Conservation (phyloP, 1,284 basidiomycete species). For the Pseudozyma hubeiensis region DNA sequence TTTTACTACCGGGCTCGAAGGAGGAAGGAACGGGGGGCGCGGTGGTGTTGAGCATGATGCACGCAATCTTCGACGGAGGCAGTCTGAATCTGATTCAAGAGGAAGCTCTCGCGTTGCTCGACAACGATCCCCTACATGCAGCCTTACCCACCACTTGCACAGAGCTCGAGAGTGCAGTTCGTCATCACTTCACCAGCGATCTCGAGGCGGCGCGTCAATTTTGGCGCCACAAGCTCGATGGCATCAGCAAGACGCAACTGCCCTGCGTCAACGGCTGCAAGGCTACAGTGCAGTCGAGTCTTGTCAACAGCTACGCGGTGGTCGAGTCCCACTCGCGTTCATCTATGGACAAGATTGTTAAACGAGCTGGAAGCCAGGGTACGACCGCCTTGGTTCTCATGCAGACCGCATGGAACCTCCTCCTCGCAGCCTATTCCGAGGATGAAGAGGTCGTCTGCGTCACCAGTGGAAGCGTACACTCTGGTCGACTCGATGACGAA, state of each 20-base stretch:
- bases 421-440: constrained; percentile 20
- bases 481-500: constrained; percentile 16
- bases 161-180: constrained; percentile 8
- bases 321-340: constrained; percentile 12
- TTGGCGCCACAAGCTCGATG: constrained; percentile 15
- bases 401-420: constrained; percentile 21
- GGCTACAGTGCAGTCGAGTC: background rate
- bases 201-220: constrained; percentile 14
- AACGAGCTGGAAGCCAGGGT: constrained; percentile 8
- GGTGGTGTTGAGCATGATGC: constrained; percentile 20
- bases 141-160: background rate
- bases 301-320: background rate
- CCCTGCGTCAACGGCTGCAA: constrained; percentile 19
- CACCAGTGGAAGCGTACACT: constrained; percentile 25
- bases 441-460: constrained; percentile 4
- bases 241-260: constrained; percentile 12
- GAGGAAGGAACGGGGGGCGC: background rate
- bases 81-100: constrained; percentile 17
- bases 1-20: constrained; percentile 1
- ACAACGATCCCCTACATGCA: background rate
- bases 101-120: constrained; percentile 3
- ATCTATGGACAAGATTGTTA: constrained; percentile 10
- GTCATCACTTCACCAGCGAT: constrained; percentile 15
- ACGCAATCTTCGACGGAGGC: constrained; percentile 34
- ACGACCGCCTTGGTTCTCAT: constrained; percentile 9